These are phyloP conservation scores for Trichoderma sp. DNA, from an alignment of 2,329 filamentous ascomycete species.

Conservation along the genomic window DNA sequence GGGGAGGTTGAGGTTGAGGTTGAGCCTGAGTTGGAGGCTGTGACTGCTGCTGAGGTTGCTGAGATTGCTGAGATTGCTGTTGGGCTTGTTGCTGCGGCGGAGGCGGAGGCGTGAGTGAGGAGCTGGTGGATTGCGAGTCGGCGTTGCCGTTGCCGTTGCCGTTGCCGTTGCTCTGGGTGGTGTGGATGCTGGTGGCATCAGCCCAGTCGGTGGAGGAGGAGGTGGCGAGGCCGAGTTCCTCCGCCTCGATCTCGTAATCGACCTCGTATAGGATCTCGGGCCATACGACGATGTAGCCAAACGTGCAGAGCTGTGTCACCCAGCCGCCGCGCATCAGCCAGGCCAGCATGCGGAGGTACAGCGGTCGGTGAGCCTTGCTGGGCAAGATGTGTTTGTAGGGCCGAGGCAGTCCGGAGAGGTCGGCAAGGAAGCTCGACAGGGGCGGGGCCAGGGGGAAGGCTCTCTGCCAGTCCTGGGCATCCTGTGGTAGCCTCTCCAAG, in stretches of 20 bases:
- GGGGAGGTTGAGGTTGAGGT: conserved; percentile 35
- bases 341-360: conserved; percentile 86
- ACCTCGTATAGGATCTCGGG: conserved; percentile 81
- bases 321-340: conserved; percentile 92
- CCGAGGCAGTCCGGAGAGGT: conserved; percentile 74
- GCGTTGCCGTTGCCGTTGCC: neutral
- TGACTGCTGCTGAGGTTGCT: conserved; percentile 14
- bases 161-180: neutral
- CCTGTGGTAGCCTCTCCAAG: conserved; percentile 64
- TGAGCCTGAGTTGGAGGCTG: conserved; percentile 26
- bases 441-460: conserved; percentile 80
- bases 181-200: conserved; percentile 15
- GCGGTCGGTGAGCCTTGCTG: conserved; percentile 78
- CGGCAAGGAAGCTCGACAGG: conserved; percentile 81
- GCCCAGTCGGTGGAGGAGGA: conserved; percentile 4
- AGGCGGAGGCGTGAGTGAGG: conserved; percentile 1
- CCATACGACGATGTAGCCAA: conserved; percentile 82
- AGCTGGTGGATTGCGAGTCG: conserved; percentile 7
- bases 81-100: conserved; percentile 11
- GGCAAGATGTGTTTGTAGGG: conserved; percentile 83
- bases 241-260: conserved; percentile 65
- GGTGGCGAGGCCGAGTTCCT: conserved; percentile 49
- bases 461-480: conserved; percentile 68
- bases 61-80: conserved; percentile 22
- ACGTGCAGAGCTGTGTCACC: conserved; percentile 90